Conservation (phyloP, 306 rosid genomes). For the Rosa lucieae region DNA sequence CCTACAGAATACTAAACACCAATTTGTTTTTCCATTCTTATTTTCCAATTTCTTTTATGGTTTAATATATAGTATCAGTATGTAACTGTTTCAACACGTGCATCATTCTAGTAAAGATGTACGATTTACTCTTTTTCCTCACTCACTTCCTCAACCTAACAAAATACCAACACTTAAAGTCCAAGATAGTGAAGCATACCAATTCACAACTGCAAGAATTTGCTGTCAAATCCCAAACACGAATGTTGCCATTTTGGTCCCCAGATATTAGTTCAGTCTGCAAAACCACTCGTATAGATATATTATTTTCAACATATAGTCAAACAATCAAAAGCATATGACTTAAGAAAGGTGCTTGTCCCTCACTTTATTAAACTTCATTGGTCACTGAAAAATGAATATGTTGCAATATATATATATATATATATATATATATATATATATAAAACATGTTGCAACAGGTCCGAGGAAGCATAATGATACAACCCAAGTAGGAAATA, state of each 20-base stretch:
- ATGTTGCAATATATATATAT: neutral
- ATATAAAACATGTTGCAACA: neutral
- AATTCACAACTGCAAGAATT: slow-evolving; percentile 98
- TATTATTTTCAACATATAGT: slow-evolving; percentile 1
- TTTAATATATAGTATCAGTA: neutral
- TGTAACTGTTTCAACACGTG: neutral
- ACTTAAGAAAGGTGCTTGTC: neutral
- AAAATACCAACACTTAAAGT: neutral
- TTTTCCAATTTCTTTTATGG: neutral
- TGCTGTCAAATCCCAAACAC: slow-evolving; percentile 99
- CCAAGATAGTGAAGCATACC: slow-evolving; percentile 45
- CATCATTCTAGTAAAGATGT: neutral
- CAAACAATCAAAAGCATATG: neutral
- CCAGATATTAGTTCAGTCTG: slow-evolving; percentile 99
- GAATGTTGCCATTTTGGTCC: slow-evolving; percentile 97
- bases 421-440: no score
- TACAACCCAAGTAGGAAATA: neutral
- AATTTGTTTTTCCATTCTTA: neutral
- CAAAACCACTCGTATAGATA: slow-evolving; percentile 20
- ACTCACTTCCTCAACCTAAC: neutral
- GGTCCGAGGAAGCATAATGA: neutral
- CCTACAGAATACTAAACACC: neutral
- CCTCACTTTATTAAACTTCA: neutral
- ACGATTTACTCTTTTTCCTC: neutral
- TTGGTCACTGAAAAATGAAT: slow-evolving; percentile 5